These are phyloP conservation scores for Fennellomyces sp. DNA, from an alignment of 371 early-diverging fungal genomes.

Conservation along the genomic window DNA sequence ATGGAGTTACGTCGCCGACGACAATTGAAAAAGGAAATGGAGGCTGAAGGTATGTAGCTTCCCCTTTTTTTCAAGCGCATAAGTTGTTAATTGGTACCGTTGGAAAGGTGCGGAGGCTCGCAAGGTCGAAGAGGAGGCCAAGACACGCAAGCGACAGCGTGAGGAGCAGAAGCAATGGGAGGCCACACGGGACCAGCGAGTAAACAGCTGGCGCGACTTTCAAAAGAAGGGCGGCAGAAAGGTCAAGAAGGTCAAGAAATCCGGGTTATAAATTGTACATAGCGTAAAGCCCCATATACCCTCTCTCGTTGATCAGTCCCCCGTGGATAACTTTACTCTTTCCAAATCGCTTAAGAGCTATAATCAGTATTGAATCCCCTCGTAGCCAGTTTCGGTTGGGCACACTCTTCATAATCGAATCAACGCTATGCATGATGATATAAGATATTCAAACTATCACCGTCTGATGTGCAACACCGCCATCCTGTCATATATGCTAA, in stretches of 20 bases:
- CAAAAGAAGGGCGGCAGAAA: constrained; percentile 67
- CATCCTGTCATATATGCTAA: too few relatives aligned
- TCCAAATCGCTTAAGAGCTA: too few relatives aligned
- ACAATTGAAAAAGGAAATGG: constrained; percentile 71
- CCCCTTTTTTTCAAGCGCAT: not conserved
- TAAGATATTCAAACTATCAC: too few relatives aligned
- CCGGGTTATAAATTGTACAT: constrained; percentile 15
- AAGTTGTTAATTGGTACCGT: constrained; percentile 2
- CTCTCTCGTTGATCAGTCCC: too few relatives aligned
- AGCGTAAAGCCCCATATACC: not conserved
- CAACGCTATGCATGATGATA: too few relatives aligned
- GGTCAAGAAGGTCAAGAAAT: constrained; percentile 56
- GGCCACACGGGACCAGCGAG: constrained; percentile 61
- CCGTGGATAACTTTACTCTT: too few relatives aligned
- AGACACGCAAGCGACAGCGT: constrained; percentile 62
- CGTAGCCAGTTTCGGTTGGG: too few relatives aligned
- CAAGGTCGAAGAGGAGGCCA: constrained; percentile 57
- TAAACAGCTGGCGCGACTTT: constrained; percentile 72
- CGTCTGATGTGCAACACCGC: too few relatives aligned
- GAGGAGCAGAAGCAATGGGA: constrained; percentile 79
- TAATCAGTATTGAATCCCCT: too few relatives aligned
- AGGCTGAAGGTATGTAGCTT: constrained; percentile 58
- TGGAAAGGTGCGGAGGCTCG: constrained; percentile 58
- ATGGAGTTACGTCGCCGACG: constrained; percentile 65
- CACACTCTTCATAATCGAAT: too few relatives aligned